phyloP scores from a whole-genome alignment of 2,329 filamentous ascomycete species.

The Knufia petricola region DNA sequence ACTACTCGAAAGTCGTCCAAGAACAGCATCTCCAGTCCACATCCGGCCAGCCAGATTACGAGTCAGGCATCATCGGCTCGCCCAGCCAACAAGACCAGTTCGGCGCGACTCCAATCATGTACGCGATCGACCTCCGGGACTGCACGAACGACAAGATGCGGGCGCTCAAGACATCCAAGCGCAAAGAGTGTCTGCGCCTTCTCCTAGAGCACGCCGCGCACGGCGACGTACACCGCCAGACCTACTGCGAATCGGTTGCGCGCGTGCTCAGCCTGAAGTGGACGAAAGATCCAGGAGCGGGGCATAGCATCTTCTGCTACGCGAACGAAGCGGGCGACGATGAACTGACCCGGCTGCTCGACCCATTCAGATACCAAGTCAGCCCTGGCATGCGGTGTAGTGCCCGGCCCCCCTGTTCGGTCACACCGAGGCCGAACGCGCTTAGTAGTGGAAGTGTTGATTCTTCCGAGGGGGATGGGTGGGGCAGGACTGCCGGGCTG shows the following conservation, averaged over 20 bases:
- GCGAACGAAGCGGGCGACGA: conserved; percentile 1
- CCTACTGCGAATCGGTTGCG: conserved; percentile 32
- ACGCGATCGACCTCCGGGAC: conserved; percentile 14
- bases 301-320: conserved; percentile 8
- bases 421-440: not conserved
- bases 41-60: conserved; percentile 8
- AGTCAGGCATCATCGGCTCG: conserved; percentile 7
- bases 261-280: conserved; percentile 29
- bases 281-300: not conserved
- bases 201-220: conserved; percentile 2
- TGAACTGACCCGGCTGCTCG: not conserved
- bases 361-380: conserved; percentile 2
- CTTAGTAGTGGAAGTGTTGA: not conserved
- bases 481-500: not conserved
- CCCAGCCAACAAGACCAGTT: conserved; percentile 15
- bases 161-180: not conserved
- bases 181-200: not conserved
- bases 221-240: conserved; percentile 16
- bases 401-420: not conserved
- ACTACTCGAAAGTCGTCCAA: not conserved
- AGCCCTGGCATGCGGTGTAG: conserved; percentile 1
- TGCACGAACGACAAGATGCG: conserved; percentile 2
- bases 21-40: not conserved
- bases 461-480: not conserved
- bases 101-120: conserved; percentile 19